These are phyloP conservation scores for Rhexocercosporidium sp. DNA, from an alignment of 2,329 filamentous ascomycete genomes.

Conservation along the genomic window DNA sequence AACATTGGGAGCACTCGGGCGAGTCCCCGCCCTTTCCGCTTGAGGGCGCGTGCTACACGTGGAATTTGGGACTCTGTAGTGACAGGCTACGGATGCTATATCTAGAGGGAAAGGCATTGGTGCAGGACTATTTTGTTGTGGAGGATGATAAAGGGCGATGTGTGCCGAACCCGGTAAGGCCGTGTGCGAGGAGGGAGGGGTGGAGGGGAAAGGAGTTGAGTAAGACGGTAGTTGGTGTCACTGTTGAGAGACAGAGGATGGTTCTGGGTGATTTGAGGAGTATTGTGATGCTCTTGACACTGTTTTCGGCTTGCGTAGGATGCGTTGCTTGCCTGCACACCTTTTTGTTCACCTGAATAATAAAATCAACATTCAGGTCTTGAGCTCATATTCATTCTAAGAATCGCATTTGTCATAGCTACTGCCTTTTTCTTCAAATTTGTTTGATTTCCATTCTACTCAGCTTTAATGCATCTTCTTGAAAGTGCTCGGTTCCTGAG, in stretches of 20 bases:
- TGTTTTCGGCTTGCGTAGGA: background rate
- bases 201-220: background rate
- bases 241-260: background rate
- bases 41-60: background rate
- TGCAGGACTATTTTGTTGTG: background rate
- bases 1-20: background rate
- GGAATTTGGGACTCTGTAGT: background rate
- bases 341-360: background rate
- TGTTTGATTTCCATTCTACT: no score
- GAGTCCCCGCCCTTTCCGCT: background rate
- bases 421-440: no score
- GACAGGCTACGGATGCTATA: background rate
- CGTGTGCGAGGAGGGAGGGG: background rate
- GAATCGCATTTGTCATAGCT: no score
- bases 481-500: no score
- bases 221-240: background rate
- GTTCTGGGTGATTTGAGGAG: background rate
- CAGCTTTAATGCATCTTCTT: no score
- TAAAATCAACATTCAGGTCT: background rate
- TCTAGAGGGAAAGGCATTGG: background rate
- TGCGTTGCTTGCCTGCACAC: background rate
- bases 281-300: background rate
- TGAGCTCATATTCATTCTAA: background rate
- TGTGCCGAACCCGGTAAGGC: background rate
- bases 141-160: background rate